Evolutionary conservation across 2,329 filamentous ascomycete species (phyloP), one percentile per base, ranked within the genome.

Genomic region (Aspergillus awamori): DNA sequence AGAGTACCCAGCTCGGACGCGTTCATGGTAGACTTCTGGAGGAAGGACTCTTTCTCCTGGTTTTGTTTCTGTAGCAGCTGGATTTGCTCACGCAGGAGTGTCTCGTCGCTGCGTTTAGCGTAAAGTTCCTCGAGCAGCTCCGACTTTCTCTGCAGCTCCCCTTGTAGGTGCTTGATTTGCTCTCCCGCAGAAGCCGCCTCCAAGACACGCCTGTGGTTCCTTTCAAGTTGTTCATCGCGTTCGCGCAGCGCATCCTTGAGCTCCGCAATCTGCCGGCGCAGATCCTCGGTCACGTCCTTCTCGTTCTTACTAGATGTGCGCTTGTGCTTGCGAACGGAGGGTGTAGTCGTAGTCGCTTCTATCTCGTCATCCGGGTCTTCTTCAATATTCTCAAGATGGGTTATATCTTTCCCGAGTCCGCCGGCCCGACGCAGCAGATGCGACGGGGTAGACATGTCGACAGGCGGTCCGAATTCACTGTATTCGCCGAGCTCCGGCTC

Each of bases 381-480:
- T 54, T 77, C 74, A 20, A 77, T 76, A 28, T 72, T 70, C 55
- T 77, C 75, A 8, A 78, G 60, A 20, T 74, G 73, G 1, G 72
- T 75, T 7, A 67, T 67, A 47, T 77, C 75, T 51, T 69, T 74
- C 0, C 63, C 65, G 2, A 69, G 56, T 1, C 59, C 66, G 39
- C 67, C 69, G 5, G 62, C 69, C 33, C 75, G 63, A 55, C 72
- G 74, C 55, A 79, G 63, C 8, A 80, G 36, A 62, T 79, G 77
- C 17, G 76, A 78, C 5, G 77, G 77, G 0, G 77, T 80, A 1
- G 77, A 80, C 73, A 79, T 79, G 57, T 79, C 77, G 8, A 78
- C 67, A 2, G 77, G 77, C 8, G 77, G 76, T 2, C 74, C 77
- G 45, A 79, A 77, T 66, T 79, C 77, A 49, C 76, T 79, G 55